Evolutionary conservation across 257 asterid species (phyloP), one percentile per base, ranked within the genome.

Genomic region (Knoxia roxburghii): DNA sequence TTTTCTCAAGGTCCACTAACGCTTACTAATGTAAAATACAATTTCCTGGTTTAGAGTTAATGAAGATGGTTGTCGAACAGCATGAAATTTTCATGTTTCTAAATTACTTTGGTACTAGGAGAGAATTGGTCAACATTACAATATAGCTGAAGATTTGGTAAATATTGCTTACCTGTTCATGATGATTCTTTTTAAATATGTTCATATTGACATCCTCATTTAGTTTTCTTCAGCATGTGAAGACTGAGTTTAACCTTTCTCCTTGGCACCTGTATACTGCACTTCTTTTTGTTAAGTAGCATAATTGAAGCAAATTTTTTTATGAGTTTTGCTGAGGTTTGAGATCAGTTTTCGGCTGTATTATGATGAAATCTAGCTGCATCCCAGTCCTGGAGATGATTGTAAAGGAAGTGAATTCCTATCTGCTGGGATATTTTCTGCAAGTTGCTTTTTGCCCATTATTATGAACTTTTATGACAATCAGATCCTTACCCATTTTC

Each of bases 1-100:
- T 46, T 46, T 23, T 46, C 46, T 46, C 41, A 51, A 65, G 56
- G 57, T 30, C 26, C 40, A 13, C 12, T 29, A 18, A 7, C 48
- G 17, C 18, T 11, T 40, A 15, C 24, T 20, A 7, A 20, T 24
- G 54, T 29, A 23, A 26, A 27, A 6, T 43, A 21, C 21, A 40
- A 26, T 43, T 46, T 64, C 69, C 57, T 48, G 8, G 45, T 29
- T n/a, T 64, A 4, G 55, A 18, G 18, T 29, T 64, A 51, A 64
- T 46, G 21, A 9, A 46, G 55, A 30, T 3, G 55, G 56, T 29
- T 46, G 40, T 27, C 15, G 37, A 45, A 6, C 10, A 27, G 56
- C 27, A 26, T 45, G 56, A 26, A 14, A 1, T 14, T 45, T 5
- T 2, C 21, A 15, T 29, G 11, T 29, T 27, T 56, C 40, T 30